Evolutionary conservation across 2,329 filamentous ascomycete species (phyloP), one percentile per base, ranked within the genome.

Genomic region (Pseudocercospora macadamiae): DNA sequence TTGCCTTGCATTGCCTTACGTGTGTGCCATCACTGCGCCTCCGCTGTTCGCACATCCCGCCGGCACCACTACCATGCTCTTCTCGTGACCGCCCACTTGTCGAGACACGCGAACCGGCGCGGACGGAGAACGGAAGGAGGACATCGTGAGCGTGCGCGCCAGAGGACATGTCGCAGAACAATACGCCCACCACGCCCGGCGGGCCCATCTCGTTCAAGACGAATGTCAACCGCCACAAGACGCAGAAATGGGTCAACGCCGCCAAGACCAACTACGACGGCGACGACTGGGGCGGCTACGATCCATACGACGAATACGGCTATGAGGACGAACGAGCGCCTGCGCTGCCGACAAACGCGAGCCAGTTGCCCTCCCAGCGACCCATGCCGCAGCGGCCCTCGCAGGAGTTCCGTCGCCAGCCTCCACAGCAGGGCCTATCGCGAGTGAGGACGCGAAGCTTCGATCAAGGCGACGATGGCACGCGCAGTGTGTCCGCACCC

Each of bases 171-270:
- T 57, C 63, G 45, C 57, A 57, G 57, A 62, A 59, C 45, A 49
- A 54, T 52, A 58, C 54, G 18, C 57, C 59, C 12, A 58, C 44
- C 51, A 55, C 55, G 32, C 57, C 62, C 1, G 53, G 51, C 21
- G 57, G 34, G 16, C 62, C 62, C 23, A 75, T 83, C 25, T 84
- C 82, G 23, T 96, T 93, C 77, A 89, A 90, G 73, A 86, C 91
- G 52, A 96, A 96, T 73, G 87, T 97, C 49, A 93, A 90, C 76
- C 87, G 93, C 62, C 84, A 87, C 56, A 96, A 96, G 78, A 97
- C 93, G 55, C 90, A 88, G 76, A 96, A 96, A 83, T 97, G 93
- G 93, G 89, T 93, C 34, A 89, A 96, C 70, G 93, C 93, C 32
- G 93, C 93, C 75, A 82, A 86, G 59, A 87, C 89, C 68, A 90